Base-by-base conservation (phyloP, 208 protist genomes). In the Trypanosoma congolense region DNA sequence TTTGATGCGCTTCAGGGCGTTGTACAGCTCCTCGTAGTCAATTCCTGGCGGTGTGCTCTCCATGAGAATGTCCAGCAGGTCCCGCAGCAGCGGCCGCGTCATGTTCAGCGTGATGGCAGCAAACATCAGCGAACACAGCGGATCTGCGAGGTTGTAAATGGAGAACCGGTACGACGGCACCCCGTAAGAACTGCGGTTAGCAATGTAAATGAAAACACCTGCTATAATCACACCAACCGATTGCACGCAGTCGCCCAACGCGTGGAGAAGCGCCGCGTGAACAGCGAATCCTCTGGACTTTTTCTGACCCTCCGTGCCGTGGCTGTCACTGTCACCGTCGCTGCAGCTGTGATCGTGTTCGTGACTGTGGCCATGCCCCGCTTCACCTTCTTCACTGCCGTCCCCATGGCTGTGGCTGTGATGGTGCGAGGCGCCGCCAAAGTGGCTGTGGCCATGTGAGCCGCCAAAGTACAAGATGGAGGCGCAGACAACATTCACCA, bases 201-300 rank as follows among this genome's bases (percentile, higher is more conserved):
- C 70, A 14, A 77, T 43, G 70, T 87, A 96, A 49, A 96, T 95
- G 49, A 91, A 76, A 18, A 57, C 50, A 24, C 80, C 83, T 1
- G 90, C 87, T 16, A 93, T 22, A 24, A 96, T 92, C 29, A 96
- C 90, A 29, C 90, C 90, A 41, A 90, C 28, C 30, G 75, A 86
- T 77, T 95, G 90, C 0, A 95, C 73, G 56, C 83, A 93, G 57
- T 96, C 90, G n/a, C 88, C 88, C 6, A 96, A 62, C 1, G 86
- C 88, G 58, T 96, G 90, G 29, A 96, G 77, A 21, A 93, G 78
- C 12, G 90, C 87, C 0, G 90, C 75, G 40, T 89, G 72, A 24
- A 96, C 75, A 24, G 81, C 77, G 26, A 82, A 80, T 74, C 70
- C 29, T 45, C 65, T 48, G 72, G 60, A n/a, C 21, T 33, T 46